Evolutionary conservation across 768 basidiomycete genomes (phyloP), one percentile per base, ranked within the genome.

Genomic region (Panaeolus papilionaceus): DNA sequence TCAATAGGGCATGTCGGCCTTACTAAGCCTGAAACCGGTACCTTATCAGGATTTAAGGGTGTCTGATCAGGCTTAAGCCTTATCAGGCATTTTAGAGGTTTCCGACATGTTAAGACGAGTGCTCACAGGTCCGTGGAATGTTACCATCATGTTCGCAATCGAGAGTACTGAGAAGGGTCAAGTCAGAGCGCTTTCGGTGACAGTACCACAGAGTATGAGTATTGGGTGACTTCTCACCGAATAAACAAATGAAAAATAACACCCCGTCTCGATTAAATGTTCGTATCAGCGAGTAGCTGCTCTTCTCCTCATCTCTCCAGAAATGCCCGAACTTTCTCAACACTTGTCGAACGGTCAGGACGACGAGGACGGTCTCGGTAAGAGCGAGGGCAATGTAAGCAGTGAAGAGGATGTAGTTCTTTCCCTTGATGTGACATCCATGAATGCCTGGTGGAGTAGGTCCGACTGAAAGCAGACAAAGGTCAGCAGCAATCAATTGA

Each of bases 241-340:
- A 58, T 58, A 58, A 58, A 58, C 54, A 58, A 33, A 58, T 58
- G 33, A 58, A 58, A 58, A 58, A 58, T 37, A 58, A 58, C 8
- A 58, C 28, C 11, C 54, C 54, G 7, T 58, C 54, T 28, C 28
- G 54, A 37, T 58, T 58, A 1, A 58, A 5, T 1, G 54, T 58
- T 33, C 12, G 54, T 58, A 58, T 58, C 11, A 58, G 28, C 1
- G 54, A 58, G 16, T 33, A 12, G 6, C 54, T 58, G 33, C 18
- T 58, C 26, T 16, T 37, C 1, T 58, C 54, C 33, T 58, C 54
- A 11, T 14, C 20, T 2, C 16, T 12, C 6, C 6, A 9, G 28
- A 28, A 58, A 28, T n/a, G 4, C 0, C 54, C 54, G 7, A 58
- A 58, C 33, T 58, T 58, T 28, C 14, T 58, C 28, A 58, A 7